These are phyloP conservation scores for Komagataella pseudopastoris DNA, from an alignment of 805 yeast species.

Conservation along the genomic window DNA sequence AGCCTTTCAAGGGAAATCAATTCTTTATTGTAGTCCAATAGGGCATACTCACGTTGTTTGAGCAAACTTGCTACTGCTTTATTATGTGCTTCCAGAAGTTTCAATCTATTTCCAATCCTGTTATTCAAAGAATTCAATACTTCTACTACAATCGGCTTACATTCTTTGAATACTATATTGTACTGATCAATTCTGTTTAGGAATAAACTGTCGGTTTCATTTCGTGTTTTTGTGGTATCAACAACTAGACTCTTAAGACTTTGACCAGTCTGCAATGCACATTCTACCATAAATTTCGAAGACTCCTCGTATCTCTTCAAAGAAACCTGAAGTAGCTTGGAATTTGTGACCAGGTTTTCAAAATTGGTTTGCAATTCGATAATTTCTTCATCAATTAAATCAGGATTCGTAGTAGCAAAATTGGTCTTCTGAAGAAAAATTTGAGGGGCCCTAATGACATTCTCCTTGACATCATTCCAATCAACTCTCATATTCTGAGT, in stretches of 20 bases:
- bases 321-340: background rate
- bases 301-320: background rate
- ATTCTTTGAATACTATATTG: background rate
- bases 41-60: conserved; percentile 17
- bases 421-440: background rate
- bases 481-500: background rate
- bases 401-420: background rate
- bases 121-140: conserved; percentile 14
- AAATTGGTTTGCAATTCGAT: background rate
- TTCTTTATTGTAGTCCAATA: conserved; percentile 24
- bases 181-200: background rate
- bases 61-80: conserved; percentile 15
- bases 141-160: conserved; percentile 6
- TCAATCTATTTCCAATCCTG: conserved; percentile 12
- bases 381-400: background rate
- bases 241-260: background rate
- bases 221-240: background rate
- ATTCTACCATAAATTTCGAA: background rate
- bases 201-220: background rate
- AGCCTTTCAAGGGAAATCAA: conserved; percentile 6
- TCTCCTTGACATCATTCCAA: conserved; percentile 1
- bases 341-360: background rate
- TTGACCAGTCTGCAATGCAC: background rate
- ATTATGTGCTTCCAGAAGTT: conserved; percentile 5
- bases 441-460: background rate